These are phyloP conservation scores for Suillus americanus DNA, from an alignment of 768 basidiomycete genomes.

Conservation along the genomic window DNA sequence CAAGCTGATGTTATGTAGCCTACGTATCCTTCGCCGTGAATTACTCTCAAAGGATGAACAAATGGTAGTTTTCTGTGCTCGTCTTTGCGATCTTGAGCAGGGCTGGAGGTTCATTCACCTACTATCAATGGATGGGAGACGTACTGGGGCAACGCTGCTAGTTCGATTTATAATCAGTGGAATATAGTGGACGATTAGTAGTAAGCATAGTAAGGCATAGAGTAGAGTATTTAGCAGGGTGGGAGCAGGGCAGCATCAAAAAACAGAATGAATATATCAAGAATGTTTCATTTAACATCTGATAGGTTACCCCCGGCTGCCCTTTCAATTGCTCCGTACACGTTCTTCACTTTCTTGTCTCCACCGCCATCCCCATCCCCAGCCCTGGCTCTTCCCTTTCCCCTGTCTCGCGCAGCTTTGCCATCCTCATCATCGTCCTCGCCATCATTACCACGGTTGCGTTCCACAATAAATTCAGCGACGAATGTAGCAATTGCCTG, in stretches of 20 bases:
- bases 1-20: conserved; percentile 2
- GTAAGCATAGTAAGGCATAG: background rate
- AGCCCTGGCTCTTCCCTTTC: conserved; percentile 18
- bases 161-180: conserved; percentile 22
- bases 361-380: conserved; percentile 21
- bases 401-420: conserved; percentile 13
- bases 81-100: conserved; percentile 42
- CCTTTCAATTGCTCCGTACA: conserved; percentile 57
- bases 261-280: background rate
- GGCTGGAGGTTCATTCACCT: conserved; percentile 52
- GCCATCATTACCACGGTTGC: conserved; percentile 26
- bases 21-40: conserved; percentile 30
- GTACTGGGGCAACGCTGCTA: conserved; percentile 29
- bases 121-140: conserved; percentile 50
- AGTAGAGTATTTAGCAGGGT: background rate
- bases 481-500: conserved; percentile 71
- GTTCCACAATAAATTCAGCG: conserved; percentile 73
- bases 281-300: conserved; percentile 28
- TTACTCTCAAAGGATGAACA: conserved; percentile 44
- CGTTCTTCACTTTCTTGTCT: conserved; percentile 41
- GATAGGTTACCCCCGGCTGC: conserved; percentile 61
- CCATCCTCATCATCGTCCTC: conserved; percentile 34
- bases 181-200: background rate
- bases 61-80: conserved; percentile 55
- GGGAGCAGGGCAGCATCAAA: background rate